Conservation (phyloP, 257 asterid species). For the Solanum chmielewskii region DNA sequence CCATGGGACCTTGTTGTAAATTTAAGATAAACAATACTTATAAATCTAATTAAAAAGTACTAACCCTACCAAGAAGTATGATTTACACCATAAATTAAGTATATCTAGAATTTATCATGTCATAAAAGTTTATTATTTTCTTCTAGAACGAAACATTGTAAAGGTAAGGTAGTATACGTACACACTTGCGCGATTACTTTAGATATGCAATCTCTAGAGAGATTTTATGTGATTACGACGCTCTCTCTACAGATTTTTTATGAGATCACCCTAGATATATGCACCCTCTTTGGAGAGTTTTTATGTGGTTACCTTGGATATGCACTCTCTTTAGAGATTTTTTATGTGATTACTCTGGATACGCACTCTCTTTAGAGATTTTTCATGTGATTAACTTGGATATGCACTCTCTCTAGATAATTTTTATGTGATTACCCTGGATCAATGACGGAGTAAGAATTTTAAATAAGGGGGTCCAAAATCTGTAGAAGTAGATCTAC, state of each 20-base stretch:
- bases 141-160: background rate
- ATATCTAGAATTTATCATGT: background rate
- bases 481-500: no score
- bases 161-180: background rate
- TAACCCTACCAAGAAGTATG: background rate
- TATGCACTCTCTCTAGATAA: no score
- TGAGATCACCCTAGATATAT: no score
- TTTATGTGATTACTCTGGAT: background rate
- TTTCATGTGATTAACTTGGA: no score
- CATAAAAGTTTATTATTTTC: background rate
- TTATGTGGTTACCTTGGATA: background rate
- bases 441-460: no score
- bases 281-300: accelerated
- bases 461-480: no score
- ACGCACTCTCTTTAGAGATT: no score
- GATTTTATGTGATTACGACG: background rate
- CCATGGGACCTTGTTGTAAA: slow-evolving; percentile 11
- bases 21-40: background rate
- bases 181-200: background rate
- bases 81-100: background rate
- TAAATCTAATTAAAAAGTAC: background rate
- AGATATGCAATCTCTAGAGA: background rate
- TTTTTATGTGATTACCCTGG: no score
- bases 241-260: no score
- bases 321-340: background rate